Conservation (phyloP, 2,329 filamentous ascomycete genomes). For the Drechslera avenae region DNA sequence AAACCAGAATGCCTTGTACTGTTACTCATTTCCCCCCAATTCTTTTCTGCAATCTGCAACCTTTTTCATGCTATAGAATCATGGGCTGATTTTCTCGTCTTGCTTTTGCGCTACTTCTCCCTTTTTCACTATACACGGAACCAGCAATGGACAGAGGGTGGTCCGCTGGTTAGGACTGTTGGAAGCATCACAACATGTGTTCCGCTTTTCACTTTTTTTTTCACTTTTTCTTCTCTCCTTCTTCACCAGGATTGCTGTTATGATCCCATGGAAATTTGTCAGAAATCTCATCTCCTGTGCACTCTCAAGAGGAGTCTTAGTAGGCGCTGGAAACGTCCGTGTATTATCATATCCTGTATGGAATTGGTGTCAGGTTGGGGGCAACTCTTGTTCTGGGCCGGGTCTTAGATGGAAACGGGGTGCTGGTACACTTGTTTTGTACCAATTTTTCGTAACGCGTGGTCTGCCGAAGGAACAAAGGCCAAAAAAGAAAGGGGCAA, state of each 20-base stretch:
- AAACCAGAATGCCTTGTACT: slow-evolving; percentile 34
- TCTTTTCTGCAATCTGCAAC: slow-evolving; percentile 13
- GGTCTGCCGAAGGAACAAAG: not conserved
- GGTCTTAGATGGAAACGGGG: slow-evolving; percentile 20
- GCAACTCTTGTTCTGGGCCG: slow-evolving; percentile 6
- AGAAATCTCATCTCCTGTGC: slow-evolving; percentile 37
- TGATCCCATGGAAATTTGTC: slow-evolving; percentile 24
- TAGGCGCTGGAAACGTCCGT: slow-evolving; percentile 38
- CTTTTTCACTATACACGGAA: slow-evolving; percentile 24
- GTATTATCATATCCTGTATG: slow-evolving; percentile 38
- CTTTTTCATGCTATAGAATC: slow-evolving; percentile 24
- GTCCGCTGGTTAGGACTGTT: slow-evolving; percentile 6
- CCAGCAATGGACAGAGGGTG: slow-evolving; percentile 29
- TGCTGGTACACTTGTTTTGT: slow-evolving; percentile 33
- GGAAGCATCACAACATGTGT: slow-evolving; percentile 9
- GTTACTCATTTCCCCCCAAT: slow-evolving; percentile 14
- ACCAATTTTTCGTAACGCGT: slow-evolving; percentile 7
- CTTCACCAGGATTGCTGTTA: slow-evolving; percentile 2
- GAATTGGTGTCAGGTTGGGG: slow-evolving; percentile 23
- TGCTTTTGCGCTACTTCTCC: slow-evolving; percentile 1
- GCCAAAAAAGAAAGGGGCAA: slow-evolving; percentile 6
- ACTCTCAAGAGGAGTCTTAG: slow-evolving; percentile 24
- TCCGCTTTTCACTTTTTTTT: slow-evolving; percentile 7
- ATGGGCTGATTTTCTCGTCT: slow-evolving; percentile 14
- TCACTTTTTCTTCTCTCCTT: not conserved